Conservation (phyloP, 768 basidiomycete genomes). For the Mycena indigotica region DNA sequence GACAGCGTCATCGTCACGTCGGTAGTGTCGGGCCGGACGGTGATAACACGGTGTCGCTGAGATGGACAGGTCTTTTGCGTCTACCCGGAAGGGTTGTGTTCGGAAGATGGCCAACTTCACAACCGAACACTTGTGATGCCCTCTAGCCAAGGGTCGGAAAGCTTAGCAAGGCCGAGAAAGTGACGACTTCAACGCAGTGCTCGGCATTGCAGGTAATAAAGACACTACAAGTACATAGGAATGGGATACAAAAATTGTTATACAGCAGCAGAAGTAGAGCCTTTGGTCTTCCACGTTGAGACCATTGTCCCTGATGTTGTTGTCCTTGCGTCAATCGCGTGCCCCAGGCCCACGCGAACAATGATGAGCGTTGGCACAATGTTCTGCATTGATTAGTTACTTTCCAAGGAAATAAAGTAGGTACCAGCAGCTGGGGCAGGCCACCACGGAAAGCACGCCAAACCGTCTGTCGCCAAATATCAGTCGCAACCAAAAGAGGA, state of each 20-base stretch:
- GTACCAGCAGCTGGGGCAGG: slow-evolving; percentile 14
- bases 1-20: neutral
- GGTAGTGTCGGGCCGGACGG: neutral
- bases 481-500: no score
- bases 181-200: no score
- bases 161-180: neutral
- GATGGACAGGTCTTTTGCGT: neutral
- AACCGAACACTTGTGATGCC: neutral
- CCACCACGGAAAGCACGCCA: slow-evolving; percentile 22
- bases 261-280: neutral
- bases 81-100: neutral
- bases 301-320: neutral
- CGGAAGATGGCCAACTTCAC: neutral
- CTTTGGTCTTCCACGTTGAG: neutral
- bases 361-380: slow-evolving; percentile 20
- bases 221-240: neutral
- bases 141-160: neutral
- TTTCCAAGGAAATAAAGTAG: neutral
- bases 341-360: slow-evolving; percentile 16
- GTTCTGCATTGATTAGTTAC: slow-evolving; percentile 5
- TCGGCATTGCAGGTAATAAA: no score
- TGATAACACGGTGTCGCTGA: neutral
- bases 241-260: neutral
- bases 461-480: no score
- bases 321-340: neutral